phyloP scores from a whole-genome alignment of 257 asterid species.

The Schizonepeta tenuifolia region DNA sequence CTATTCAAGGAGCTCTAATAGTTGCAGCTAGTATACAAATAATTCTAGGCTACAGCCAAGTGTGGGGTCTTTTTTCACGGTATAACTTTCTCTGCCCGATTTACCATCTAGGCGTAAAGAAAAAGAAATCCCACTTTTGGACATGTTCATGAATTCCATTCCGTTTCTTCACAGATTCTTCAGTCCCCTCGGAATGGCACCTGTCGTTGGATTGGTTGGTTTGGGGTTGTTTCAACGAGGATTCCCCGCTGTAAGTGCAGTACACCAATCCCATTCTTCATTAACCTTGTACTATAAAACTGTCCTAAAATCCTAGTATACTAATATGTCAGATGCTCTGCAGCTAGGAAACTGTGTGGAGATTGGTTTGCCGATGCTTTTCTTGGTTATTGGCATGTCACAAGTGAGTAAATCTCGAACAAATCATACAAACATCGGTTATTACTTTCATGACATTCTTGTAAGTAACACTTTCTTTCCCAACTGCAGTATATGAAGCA shows the following conservation, averaged over 20 bases:
- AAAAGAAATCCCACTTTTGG: slow-evolving; percentile 11
- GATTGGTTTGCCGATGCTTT: slow-evolving; percentile 90
- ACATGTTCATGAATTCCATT: slow-evolving; percentile 18
- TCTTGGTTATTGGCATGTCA: slow-evolving; percentile 78
- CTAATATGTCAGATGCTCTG: slow-evolving; percentile 36
- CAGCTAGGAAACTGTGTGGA: slow-evolving; percentile 97
- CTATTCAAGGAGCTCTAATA: slow-evolving; percentile 94
- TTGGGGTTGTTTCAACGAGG: slow-evolving; percentile 96
- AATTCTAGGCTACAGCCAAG: slow-evolving; percentile 94
- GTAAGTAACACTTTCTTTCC: slow-evolving; percentile 33
- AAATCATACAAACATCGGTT: not conserved
- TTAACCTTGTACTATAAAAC: not conserved
- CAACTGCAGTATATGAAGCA: slow-evolving; percentile 91
- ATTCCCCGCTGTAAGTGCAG: slow-evolving; percentile 71
- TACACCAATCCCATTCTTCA: not conserved
- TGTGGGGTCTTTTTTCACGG: slow-evolving; percentile 99
- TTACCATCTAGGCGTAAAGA: slow-evolving; percentile 16
- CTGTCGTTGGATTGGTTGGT: slow-evolving; percentile 94
- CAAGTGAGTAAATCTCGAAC: slow-evolving; percentile 61
- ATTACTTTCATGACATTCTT: slow-evolving; percentile 32
- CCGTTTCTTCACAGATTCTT: slow-evolving; percentile 63
- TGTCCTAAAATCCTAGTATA: not conserved
- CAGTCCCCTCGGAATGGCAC: slow-evolving; percentile 99
- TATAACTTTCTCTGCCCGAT: slow-evolving; percentile 30
- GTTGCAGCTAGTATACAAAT: slow-evolving; percentile 92